These are phyloP conservation scores for Dorcoceras hygrometricum DNA, from an alignment of 257 asterid species.

Conservation along the genomic window DNA sequence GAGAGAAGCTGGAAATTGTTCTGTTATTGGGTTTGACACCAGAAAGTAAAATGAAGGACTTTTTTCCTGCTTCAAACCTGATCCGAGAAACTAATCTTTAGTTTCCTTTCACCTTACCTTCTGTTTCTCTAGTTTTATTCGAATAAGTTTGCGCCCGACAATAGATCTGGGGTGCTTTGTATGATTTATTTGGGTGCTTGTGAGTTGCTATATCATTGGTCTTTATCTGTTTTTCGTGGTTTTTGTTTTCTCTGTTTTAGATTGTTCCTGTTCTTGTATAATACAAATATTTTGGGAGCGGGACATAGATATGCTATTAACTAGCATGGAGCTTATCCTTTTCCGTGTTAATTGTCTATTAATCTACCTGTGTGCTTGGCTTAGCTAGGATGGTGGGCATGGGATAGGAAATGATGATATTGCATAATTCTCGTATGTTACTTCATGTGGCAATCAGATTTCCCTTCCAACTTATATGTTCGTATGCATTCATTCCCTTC, in stretches of 20 bases:
- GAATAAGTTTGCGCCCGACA: not conserved
- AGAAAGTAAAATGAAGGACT: not conserved
- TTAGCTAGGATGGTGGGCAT: not conserved
- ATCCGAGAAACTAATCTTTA: not conserved
- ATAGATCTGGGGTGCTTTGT: not conserved
- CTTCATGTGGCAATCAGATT: conserved; percentile 4
- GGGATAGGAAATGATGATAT: conserved; percentile 9
- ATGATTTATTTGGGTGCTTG: not conserved
- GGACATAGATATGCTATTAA: conserved; percentile 1
- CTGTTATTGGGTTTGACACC: not conserved
- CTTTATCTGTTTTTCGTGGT: not conserved
- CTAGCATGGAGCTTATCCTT: not conserved
- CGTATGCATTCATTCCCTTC: conserved; percentile 36
- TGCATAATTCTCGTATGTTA: conserved; percentile 13
- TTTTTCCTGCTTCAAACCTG: not conserved
- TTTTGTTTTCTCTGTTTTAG: not conserved
- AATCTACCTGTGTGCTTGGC: not conserved
- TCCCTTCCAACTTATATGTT: conserved; percentile 25
- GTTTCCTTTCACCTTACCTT: not conserved
- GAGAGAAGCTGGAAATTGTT: not conserved
- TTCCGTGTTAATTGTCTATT: not conserved
- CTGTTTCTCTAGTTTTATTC: too few relatives aligned
- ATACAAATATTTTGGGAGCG: conserved; percentile 1
- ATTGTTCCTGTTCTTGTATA: not conserved
- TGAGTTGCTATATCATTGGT: not conserved